A percentile compares a stretch with the other conserved stretches of the same genome.
These are phyloP conservation scores for Zalerion maritima DNA, from an alignment of 495 filamentous ascomycete genomes.

Conservation along the genomic window DNA sequence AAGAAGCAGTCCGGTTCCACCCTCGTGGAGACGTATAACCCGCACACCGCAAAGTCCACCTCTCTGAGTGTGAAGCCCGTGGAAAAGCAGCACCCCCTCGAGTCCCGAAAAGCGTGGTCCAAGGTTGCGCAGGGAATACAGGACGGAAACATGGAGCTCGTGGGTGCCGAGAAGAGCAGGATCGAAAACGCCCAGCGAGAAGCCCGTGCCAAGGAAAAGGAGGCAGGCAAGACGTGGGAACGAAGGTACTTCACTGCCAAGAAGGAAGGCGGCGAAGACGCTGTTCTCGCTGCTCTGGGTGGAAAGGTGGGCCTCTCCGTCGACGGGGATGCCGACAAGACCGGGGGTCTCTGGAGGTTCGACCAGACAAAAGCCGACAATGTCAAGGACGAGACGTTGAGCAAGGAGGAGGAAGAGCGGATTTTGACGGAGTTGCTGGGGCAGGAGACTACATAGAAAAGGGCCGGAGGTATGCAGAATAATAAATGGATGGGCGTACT, in stretches of 20 bases:
- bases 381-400: conserved; percentile 21
- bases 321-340: conserved; percentile 63
- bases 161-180: conserved; percentile 62
- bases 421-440: conserved; percentile 28
- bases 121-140: conserved; percentile 69
- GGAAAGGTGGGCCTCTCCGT: conserved; percentile 34
- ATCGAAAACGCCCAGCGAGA: conserved; percentile 88
- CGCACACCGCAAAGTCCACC: conserved; percentile 43
- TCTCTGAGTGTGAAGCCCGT: conserved; percentile 58
- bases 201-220: conserved; percentile 64
- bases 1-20: conserved; percentile 40
- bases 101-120: conserved; percentile 78
- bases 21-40: conserved; percentile 54
- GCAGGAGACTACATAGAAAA: too few relatives aligned
- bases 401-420: conserved; percentile 20
- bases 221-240: conserved; percentile 66
- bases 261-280: conserved; percentile 37
- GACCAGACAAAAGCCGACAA: conserved; percentile 47
- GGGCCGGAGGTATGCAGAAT: too few relatives aligned
- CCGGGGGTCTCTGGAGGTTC: conserved; percentile 80
- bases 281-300: conserved; percentile 44
- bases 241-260: conserved; percentile 62
- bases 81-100: conserved; percentile 72
- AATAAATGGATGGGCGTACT: too few relatives aligned
- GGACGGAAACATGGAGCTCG: conserved; percentile 69